Percentiles rank a stretch among this genome's conserved stretches.
phyloP scores from a whole-genome alignment of 768 basidiomycete genomes.

The Agrocybe praecox region DNA sequence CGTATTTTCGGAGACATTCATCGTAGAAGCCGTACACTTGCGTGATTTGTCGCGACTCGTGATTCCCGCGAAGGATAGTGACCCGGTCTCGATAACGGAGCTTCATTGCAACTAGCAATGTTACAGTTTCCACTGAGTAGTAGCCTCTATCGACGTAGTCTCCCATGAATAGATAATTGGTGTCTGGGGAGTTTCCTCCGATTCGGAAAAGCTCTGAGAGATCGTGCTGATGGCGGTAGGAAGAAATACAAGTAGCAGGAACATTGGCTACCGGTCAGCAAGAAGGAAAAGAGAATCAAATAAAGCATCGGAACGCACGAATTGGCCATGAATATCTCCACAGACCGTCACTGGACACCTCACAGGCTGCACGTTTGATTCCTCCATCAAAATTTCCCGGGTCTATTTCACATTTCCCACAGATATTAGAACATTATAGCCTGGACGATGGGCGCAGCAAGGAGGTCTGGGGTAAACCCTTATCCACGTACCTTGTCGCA shows the following conservation, averaged over 20 bases:
- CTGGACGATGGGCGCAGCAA: conserved; percentile 9
- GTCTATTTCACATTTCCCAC: conserved; percentile 57
- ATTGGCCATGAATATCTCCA: conserved; percentile 99
- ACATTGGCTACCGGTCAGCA: conserved; percentile 4
- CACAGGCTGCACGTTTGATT: conserved; percentile 98
- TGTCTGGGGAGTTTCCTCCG: conserved; percentile 98
- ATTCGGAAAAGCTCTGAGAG: conserved; percentile 98
- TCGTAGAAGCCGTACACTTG: conserved; percentile 99
- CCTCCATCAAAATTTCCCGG: conserved; percentile 97
- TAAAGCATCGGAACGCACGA: conserved; percentile 62
- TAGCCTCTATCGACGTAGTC: conserved; percentile 99
- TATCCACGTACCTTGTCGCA: conserved; percentile 91
- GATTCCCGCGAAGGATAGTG: conserved; percentile 97
- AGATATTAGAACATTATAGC: conserved; percentile 8
- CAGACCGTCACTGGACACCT: conserved; percentile 99
- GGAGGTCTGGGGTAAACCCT: conserved; percentile 17
- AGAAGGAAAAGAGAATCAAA: conserved; percentile 1
- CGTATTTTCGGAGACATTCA: conserved; percentile 99
- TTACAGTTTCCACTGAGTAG: conserved; percentile 99
- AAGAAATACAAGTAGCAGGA: conserved; percentile 8
- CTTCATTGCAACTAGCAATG: conserved; percentile 95
- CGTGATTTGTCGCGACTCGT: conserved; percentile 99
- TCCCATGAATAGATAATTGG: conserved; percentile 99
- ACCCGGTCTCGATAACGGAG: conserved; percentile 97
- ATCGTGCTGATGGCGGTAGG: conserved; percentile 75